Conservation (phyloP, 2,329 filamentous ascomycete genomes). For the Phialophora expanda region DNA sequence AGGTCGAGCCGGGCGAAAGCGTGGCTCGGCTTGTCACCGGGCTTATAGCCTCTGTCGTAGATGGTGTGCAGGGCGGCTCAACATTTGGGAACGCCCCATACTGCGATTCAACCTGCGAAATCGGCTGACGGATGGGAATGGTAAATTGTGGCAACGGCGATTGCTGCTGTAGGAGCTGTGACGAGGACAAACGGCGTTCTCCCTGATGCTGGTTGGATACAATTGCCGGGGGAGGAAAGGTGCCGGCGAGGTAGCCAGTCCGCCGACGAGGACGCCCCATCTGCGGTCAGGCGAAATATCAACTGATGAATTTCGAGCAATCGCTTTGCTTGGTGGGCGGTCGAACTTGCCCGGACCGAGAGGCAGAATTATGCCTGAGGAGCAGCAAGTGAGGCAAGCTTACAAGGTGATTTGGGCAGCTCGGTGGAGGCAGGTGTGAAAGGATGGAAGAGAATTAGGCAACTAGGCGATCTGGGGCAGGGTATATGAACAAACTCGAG, state of each 20-base stretch:
- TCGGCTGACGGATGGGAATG: neutral
- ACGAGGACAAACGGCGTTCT: slow-evolving; percentile 4
- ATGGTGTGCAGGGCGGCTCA: slow-evolving; percentile 10
- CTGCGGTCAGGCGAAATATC: slow-evolving; percentile 17
- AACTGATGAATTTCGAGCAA: neutral
- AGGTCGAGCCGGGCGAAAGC: slow-evolving; percentile 17
- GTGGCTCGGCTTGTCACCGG: slow-evolving; percentile 26
- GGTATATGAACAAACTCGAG: slow-evolving; percentile 23
- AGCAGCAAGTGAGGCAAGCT: slow-evolving; percentile 1
- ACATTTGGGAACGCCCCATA: neutral
- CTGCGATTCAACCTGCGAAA: slow-evolving; percentile 5
- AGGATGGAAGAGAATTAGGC: slow-evolving; percentile 20
- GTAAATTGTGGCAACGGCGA: neutral
- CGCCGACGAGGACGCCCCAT: slow-evolving; percentile 30
- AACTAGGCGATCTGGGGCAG: slow-evolving; percentile 23
- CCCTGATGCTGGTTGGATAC: slow-evolving; percentile 8
- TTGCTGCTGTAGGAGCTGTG: slow-evolving; percentile 11
- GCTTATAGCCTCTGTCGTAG: slow-evolving; percentile 26
- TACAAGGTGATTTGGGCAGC: slow-evolving; percentile 20
- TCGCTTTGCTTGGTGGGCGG: neutral
- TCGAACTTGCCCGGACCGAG: neutral
- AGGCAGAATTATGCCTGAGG: slow-evolving; percentile 18
- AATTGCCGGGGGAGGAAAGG: slow-evolving; percentile 15
- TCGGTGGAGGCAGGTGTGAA: neutral
- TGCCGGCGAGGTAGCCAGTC: slow-evolving; percentile 28